phyloP scores from a whole-genome alignment of 78 protist species.

The Cavenderia fasciculata region DNA sequence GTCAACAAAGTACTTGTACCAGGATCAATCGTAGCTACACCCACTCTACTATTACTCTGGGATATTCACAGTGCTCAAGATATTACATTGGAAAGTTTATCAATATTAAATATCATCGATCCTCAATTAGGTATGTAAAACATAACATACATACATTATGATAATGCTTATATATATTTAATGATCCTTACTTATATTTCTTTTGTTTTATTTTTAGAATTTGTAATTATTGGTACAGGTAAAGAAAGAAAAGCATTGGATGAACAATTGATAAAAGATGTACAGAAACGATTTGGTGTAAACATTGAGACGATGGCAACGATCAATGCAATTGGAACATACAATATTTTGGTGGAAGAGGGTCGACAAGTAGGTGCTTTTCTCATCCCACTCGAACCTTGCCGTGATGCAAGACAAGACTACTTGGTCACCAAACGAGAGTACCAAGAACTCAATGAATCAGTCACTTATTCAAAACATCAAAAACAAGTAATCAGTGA shows the following conservation, averaged over 20 bases:
- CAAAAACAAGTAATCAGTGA: no score
- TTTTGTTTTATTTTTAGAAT: no score
- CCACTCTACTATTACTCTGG: slow-evolving; percentile 31
- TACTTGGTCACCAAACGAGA: slow-evolving; percentile 36
- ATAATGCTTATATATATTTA: no score
- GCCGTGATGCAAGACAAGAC: slow-evolving; percentile 23
- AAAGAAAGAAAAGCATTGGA: neutral
- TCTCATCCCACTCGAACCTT: slow-evolving; percentile 27
- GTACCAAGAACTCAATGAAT: neutral
- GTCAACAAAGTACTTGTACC: slow-evolving; percentile 32
- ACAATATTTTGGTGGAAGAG: slow-evolving; percentile 59
- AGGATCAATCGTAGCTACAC: slow-evolving; percentile 33
- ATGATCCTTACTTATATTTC: no score
- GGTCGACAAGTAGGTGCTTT: slow-evolving; percentile 53
- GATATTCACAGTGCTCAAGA: slow-evolving; percentile 38
- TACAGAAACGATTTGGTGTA: neutral
- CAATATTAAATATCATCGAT: slow-evolving; percentile 33
- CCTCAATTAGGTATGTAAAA: slow-evolving; percentile 8
- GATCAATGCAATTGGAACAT: slow-evolving; percentile 57
- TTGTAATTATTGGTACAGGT: slow-evolving; percentile 55
- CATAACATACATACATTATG: no score
- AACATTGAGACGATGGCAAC: slow-evolving; percentile 35
- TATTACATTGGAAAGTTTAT: slow-evolving; percentile 21
- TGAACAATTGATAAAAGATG: neutral
- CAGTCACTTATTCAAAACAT: no score